Percentiles rank a stretch among this genome's conserved stretches.
These are phyloP conservation scores for Jamesozyma lodderae DNA, from an alignment of 805 yeast genomes.

Conservation along the genomic window DNA sequence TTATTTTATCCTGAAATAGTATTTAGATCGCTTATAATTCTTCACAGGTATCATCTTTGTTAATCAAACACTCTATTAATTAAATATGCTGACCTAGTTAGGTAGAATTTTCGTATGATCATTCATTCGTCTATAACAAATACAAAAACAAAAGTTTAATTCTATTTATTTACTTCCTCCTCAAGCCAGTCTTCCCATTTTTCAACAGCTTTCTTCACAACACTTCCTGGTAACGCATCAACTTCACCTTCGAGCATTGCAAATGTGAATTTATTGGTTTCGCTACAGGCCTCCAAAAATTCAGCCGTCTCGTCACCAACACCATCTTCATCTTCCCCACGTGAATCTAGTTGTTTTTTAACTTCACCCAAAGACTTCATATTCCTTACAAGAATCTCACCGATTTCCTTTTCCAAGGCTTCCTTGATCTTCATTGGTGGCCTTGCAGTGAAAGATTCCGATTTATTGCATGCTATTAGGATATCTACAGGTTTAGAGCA, in stretches of 20 bases:
- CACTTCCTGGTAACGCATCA: conserved; percentile 66
- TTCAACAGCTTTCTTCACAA: conserved; percentile 43
- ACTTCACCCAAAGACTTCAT: conserved; percentile 40
- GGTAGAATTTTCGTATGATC: no score
- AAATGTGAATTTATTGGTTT: conserved; percentile 44
- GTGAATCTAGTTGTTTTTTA: conserved; percentile 23
- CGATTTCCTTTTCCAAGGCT: conserved; percentile 56
- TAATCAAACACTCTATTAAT: no score
- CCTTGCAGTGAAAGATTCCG: conserved; percentile 75
- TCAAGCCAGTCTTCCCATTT: conserved; percentile 75
- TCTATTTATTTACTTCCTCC: conserved; percentile 28
- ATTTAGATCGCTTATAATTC: no score
- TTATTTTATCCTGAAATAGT: no score
- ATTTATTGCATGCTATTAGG: conserved; percentile 74
- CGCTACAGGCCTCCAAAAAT: conserved; percentile 29
- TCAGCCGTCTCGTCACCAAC: conserved; percentile 18
- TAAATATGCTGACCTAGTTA: no score
- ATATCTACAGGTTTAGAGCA: conserved; percentile 61
- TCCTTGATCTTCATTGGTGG: conserved; percentile 54
- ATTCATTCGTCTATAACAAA: no score
- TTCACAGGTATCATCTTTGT: no score
- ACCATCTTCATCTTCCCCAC: conserved; percentile 17
- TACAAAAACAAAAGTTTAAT: not conserved
- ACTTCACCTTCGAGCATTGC: conserved; percentile 64
- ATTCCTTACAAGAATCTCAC: conserved; percentile 39